These are phyloP conservation scores for Adansonia grandidieri DNA, from an alignment of 441 rosid species.

Conservation along the genomic window DNA sequence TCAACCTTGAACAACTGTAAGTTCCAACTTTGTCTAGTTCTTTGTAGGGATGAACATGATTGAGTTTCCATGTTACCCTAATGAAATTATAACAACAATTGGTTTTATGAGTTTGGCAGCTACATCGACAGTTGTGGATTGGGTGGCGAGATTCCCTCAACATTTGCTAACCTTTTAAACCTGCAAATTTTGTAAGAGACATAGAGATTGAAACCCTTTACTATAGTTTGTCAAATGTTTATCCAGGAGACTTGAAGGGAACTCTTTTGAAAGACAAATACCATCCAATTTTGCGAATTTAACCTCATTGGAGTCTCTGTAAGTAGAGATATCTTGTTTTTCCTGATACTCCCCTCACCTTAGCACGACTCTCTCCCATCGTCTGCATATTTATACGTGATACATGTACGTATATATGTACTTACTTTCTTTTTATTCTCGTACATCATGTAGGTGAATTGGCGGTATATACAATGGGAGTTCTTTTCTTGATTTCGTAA, in stretches of 20 bases:
- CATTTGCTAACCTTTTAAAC: constrained; percentile 11
- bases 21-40: background rate
- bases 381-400: background rate
- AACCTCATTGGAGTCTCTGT: constrained; percentile 59
- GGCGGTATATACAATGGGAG: constrained; percentile 45
- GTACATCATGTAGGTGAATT: constrained; percentile 42
- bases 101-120: constrained; percentile 15
- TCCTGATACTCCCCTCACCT: background rate
- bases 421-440: background rate
- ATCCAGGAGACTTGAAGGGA: constrained; percentile 70
- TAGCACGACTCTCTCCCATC: background rate
- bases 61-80: background rate
- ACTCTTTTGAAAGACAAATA: constrained; percentile 64
- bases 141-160: constrained; percentile 20
- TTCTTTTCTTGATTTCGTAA: constrained; percentile 56
- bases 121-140: constrained; percentile 22
- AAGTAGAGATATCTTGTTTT: constrained; percentile 35
- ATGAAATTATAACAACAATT: background rate
- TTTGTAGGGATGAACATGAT: background rate
- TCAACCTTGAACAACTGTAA: constrained; percentile 6
- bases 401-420: background rate
- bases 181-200: constrained; percentile 14
- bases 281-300: constrained; percentile 62
- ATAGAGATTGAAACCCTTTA: background rate
- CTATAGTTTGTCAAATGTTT: constrained; percentile 16